Evolutionary conservation across 805 yeast species (phyloP).

Genomic region (Ogataea pini): DNA sequence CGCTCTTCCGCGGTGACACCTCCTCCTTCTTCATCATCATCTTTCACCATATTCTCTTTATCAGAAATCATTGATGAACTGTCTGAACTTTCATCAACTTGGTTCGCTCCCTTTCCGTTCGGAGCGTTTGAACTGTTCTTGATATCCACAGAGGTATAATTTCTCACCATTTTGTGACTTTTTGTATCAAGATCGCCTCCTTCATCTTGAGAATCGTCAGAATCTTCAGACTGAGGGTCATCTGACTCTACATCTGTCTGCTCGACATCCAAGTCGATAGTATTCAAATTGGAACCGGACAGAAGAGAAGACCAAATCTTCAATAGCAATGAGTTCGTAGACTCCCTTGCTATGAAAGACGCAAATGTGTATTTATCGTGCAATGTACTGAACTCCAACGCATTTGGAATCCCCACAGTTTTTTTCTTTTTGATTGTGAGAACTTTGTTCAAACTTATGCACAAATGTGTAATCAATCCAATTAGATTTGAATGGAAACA

Average conservation of each 20-base stretch:
- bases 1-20: constrained; percentile 26
- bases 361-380: constrained; percentile 67
- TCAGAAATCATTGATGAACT: constrained; percentile 33
- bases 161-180: constrained; percentile 17
- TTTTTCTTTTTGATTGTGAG: constrained; percentile 63
- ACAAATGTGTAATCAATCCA: constrained; percentile 63
- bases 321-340: constrained; percentile 50
- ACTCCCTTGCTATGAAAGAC: constrained; percentile 61
- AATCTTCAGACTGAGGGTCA: constrained; percentile 28
- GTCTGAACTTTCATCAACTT: constrained; percentile 23
- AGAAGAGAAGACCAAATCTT: constrained; percentile 60
- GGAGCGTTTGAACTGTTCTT: constrained; percentile 4
- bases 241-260: constrained; percentile 39
- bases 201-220: constrained; percentile 29
- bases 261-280: constrained; percentile 24
- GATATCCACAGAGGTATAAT: constrained; percentile 12
- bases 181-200: constrained; percentile 21
- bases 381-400: constrained; percentile 60
- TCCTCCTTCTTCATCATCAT: constrained; percentile 28
- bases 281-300: constrained; percentile 25
- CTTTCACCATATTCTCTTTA: constrained; percentile 35
- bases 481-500: constrained; percentile 68
- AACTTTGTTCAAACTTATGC: constrained; percentile 61
- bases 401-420: constrained; percentile 71
- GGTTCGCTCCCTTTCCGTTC: constrained; percentile 8